These are phyloP conservation scores for Dictyostelium citrinum DNA, from an alignment of 78 protist species.

Conservation along the genomic window DNA sequence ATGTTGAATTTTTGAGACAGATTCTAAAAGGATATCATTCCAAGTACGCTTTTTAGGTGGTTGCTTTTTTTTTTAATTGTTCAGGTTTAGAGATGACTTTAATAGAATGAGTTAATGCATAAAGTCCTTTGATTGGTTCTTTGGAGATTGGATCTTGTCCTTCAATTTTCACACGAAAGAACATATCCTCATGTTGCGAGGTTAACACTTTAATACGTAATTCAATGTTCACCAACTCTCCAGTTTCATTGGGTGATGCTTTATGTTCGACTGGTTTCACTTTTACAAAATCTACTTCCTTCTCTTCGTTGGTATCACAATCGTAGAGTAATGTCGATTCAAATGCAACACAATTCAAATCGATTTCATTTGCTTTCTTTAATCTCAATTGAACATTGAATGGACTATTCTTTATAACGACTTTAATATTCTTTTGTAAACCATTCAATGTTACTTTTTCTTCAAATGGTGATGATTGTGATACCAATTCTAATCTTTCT, in stretches of 20 bases:
- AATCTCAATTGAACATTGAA: constrained; percentile 60
- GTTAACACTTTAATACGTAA: constrained; percentile 74
- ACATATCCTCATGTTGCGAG: constrained; percentile 83
- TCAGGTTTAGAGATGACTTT: constrained; percentile 81
- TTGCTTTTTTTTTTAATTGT: constrained; percentile 72
- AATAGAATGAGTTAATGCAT: constrained; percentile 37
- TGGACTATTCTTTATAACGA: constrained; percentile 76
- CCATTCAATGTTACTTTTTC: constrained; percentile 73
- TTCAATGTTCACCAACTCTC: constrained; percentile 55
- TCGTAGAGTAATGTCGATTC: constrained; percentile 71
- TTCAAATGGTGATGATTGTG: constrained; percentile 75
- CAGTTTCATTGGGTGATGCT: constrained; percentile 68
- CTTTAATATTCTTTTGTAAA: constrained; percentile 65
- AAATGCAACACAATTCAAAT: constrained; percentile 68
- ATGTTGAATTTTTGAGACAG: constrained; percentile 56
- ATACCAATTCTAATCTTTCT: constrained; percentile 23
- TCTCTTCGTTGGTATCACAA: constrained; percentile 45
- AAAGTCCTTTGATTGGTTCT: constrained; percentile 41
- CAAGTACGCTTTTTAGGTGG: constrained; percentile 68
- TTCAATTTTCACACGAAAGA: constrained; percentile 68
- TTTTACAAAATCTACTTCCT: constrained; percentile 78
- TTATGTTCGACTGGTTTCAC: constrained; percentile 71
- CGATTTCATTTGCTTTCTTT: constrained; percentile 48
- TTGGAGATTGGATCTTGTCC: constrained; percentile 73
- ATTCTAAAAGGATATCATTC: constrained; percentile 73